phyloP scores from a whole-genome alignment of 192 early-diverging fungal species.

The Gonapodya prolifera region DNA sequence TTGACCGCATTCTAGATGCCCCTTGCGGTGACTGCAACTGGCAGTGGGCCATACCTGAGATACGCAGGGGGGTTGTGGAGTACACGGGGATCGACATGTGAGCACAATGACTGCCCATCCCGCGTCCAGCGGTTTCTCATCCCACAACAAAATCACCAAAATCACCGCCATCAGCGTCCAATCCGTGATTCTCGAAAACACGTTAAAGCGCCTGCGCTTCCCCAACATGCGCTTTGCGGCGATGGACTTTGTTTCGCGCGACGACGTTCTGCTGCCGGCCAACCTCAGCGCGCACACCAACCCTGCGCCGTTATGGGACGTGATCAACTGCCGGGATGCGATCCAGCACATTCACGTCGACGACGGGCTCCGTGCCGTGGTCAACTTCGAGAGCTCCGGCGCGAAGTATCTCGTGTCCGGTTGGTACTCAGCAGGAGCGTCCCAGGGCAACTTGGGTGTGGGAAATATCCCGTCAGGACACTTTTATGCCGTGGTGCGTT shows the following conservation, averaged over 20 bases:
- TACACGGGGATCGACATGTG: neutral
- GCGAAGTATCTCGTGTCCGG: constrained; percentile 19
- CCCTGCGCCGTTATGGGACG: neutral
- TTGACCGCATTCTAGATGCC: constrained; percentile 11
- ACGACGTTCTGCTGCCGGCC: neutral
- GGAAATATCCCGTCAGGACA: neutral
- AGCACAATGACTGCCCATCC: neutral
- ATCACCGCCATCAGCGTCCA: constrained; percentile 14
- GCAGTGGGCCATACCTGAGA: constrained; percentile 11
- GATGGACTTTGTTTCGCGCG: constrained; percentile 11
- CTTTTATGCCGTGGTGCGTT: neutral
- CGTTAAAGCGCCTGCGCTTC: constrained; percentile 7
- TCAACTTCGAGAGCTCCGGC: constrained; percentile 11
- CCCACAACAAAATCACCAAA: constrained; percentile 2
- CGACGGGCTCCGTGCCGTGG: constrained; percentile 6
- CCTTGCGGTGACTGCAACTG: constrained; percentile 22
- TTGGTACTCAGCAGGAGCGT: constrained; percentile 5
- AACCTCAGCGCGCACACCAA: neutral
- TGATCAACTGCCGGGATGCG: constrained; percentile 16
- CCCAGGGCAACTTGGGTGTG: neutral
- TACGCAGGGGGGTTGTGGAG: neutral
- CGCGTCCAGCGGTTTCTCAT: neutral
- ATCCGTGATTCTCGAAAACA: constrained; percentile 10
- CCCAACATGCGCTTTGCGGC: constrained; percentile 15
- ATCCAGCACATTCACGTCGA: constrained; percentile 15